Base-by-base conservation (phyloP, 2,329 filamentous ascomycete species). In the Ilyonectria robusta region DNA sequence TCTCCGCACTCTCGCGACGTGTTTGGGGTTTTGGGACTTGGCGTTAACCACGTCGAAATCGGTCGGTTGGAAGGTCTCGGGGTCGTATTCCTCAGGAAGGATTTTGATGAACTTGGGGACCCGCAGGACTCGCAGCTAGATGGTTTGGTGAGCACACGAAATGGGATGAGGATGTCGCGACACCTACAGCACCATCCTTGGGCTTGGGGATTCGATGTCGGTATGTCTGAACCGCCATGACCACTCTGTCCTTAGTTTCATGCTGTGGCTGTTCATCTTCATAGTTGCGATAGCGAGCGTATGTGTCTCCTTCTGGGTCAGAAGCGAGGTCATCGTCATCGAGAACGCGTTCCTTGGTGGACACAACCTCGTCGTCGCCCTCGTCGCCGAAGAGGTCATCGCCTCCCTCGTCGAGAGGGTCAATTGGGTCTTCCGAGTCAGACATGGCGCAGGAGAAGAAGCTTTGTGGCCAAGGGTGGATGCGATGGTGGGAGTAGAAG, bases 71-170 rank as follows among this genome's bases (percentile, higher is more conserved):
- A 92, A 95, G 3, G 85, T 89, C 51, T 89, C 87, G 46, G 89
- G 82, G 59, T 90, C 85, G 83, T 92, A 95, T 67, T 89, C 85
- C 66, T 88, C 86, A 19, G 93, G 91, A 47, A 92, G 85, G 70
- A 94, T 86, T 58, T 88, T 88, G 74, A 95, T 83, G 81, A 95
- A 95, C 23, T 88, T 86, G 33, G 93, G 93, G 2, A 95, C 86
- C 71, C 90, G 91, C 74, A 94, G 80, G 6, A 92, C 85, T 79
- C 92, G 91, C 55, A 93, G 84, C 91, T 93, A 56, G 7, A 42
- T 9, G 42, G 44, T 15, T 23, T 11, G 17, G 35, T 69, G 31
- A 70, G 67, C 46, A 23, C 42, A 46, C 17, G 44, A 31, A 42
- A 13, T 9, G n/a, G 4, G 13, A 35, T 6, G 2, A 19, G 37